Evolutionary conservation across 495 filamentous ascomycete genomes (phyloP), one percentile per base, ranked within the genome.

Genomic region (Apodospora peruviana): DNA sequence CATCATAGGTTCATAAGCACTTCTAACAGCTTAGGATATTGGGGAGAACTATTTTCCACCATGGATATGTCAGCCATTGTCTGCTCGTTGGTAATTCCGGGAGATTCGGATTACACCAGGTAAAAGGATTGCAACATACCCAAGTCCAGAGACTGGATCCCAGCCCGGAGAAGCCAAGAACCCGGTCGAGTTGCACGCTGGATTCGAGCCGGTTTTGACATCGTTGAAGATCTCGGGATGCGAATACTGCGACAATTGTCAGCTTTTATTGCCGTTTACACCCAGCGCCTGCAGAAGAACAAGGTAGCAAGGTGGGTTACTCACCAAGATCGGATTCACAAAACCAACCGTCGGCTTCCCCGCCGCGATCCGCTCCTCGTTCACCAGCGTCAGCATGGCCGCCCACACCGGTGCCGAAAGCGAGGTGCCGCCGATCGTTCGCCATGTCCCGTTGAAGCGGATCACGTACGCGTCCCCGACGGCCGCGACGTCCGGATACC

Each of bases 101-200:
- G 16, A 37, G 17, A 38, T 9, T 17, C 14, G 2, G 32, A n/a
- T 35, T 12, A 32, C 10, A 41, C 36, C 36, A 11, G 36, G 9
- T 38, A 18, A 7, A 21, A 7, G 21, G 18, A 41, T 21, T 19
- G 14, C 20, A 41, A 53, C 54, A 48, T 42, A 57, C 9, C 80
- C 80, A 50, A 82, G 53, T 11, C 80, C 80, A 17, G 75, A 81
- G 7, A 80, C 78, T 16, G 80, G 79, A 64, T 84, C 80, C 80
- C 80, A 83, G 8, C 75, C 75, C 45, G 59, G 40, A 3, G 62
- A 69, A 9, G 73, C 70, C 21, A 52, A 48, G 60, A 83, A 84
- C 1, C 78, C 80, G 8, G 61, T 37, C 8, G 78, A 80, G 37
- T 69, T 68, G 63, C 83, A 86, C 4, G 82, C 68, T 8, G 73